A percentile compares a stretch with the other conserved stretches of the same genome.
These are phyloP conservation scores for Martiniozyma asiatica DNA, from an alignment of 1,139 yeast species.

Conservation along the genomic window DNA sequence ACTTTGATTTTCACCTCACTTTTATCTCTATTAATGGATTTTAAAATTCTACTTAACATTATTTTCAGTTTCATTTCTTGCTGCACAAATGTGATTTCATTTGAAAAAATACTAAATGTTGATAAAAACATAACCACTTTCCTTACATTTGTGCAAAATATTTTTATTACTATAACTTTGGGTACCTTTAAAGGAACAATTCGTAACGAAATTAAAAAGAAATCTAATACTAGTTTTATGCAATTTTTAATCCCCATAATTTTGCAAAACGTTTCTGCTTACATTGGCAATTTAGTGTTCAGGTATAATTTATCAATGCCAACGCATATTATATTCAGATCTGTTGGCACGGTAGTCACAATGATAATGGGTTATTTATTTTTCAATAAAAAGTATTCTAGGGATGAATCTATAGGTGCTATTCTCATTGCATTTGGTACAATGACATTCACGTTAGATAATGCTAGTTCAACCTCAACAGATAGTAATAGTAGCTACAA, in stretches of 20 bases:
- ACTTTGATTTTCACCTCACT: too few species aligned
- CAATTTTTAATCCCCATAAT: conserved; percentile 8
- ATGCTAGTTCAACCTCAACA: too few species aligned
- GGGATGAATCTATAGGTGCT: conserved; percentile 38
- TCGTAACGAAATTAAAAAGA: background rate
- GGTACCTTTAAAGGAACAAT: background rate
- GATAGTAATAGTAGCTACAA: too few species aligned
- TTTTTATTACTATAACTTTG: conserved; percentile 33
- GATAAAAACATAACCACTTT: conserved; percentile 33
- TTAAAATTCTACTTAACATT: too few species aligned
- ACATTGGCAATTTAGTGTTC: conserved; percentile 47
- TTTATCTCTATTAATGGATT: too few species aligned
- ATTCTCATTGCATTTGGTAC: conserved; percentile 45
- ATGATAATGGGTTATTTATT: conserved; percentile 43
- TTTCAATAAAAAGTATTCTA: conserved; percentile 34
- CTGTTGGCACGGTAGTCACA: conserved; percentile 53
- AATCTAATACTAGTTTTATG: too few species aligned
- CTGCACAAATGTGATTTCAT: conserved; percentile 53
- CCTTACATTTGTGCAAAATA: conserved; percentile 51
- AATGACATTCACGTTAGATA: conserved; percentile 31
- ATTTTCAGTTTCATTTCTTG: conserved; percentile 30
- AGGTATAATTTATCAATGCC: conserved; percentile 52
- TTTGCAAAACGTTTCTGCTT: conserved; percentile 5
- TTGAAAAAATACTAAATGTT: conserved; percentile 38
- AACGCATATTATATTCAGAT: conserved; percentile 53